phyloP scores from a whole-genome alignment of 208 protist genomes.

The Trichomonas vaginalis region DNA sequence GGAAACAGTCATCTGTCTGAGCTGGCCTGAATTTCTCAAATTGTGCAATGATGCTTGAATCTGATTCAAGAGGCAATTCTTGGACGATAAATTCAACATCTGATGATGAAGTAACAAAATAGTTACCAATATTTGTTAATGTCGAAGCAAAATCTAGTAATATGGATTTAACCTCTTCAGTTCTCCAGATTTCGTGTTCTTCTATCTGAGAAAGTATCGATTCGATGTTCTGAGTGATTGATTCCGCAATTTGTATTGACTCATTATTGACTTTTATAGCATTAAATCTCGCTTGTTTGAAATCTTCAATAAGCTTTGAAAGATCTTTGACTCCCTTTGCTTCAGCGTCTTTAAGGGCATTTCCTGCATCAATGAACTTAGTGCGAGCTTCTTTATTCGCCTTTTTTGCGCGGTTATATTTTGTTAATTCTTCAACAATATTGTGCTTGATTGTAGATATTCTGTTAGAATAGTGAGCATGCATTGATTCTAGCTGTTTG shows the following conservation, averaged over 20 bases:
- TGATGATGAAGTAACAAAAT: neutral
- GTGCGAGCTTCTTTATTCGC: neutral
- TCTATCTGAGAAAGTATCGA: neutral
- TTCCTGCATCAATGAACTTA: neutral
- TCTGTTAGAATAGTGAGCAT: neutral
- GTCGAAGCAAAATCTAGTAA: neutral
- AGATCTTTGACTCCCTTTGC: neutral
- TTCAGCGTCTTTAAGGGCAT: neutral
- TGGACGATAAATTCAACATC: neutral
- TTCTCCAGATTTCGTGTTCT: neutral
- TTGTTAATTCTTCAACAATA: neutral
- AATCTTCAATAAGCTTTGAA: neutral
- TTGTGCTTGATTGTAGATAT: neutral
- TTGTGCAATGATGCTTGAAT: neutral
- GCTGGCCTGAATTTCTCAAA: neutral
- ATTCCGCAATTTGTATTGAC: neutral
- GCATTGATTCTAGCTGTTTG: neutral
- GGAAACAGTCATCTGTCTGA: neutral
- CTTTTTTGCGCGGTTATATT: neutral
- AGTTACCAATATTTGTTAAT: neutral
- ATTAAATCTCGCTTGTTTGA: neutral
- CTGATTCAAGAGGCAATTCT: neutral
- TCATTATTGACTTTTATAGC: neutral
- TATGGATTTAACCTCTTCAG: neutral
- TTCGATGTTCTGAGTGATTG: neutral